Conservation (phyloP, 371 early-diverging fungal species). For the Mortierella polycephala region DNA sequence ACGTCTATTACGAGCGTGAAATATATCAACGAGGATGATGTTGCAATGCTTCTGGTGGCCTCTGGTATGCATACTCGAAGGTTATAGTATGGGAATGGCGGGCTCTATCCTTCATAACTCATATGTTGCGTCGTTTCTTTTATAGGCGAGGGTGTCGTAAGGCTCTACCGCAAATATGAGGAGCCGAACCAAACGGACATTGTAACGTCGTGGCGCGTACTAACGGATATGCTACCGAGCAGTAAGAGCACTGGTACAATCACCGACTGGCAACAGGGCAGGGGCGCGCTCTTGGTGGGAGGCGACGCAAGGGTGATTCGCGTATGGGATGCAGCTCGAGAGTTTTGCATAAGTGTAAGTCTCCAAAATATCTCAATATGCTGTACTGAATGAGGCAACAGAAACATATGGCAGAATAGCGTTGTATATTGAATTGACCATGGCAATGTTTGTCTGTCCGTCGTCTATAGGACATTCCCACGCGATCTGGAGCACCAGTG, state of each 20-base stretch:
- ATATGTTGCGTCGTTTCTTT: background rate
- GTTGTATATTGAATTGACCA: no score
- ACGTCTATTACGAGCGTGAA: constrained; percentile 79
- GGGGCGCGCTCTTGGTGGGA: constrained; percentile 75
- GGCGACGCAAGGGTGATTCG: constrained; percentile 80
- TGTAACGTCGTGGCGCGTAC: constrained; percentile 81
- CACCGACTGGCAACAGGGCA: constrained; percentile 83
- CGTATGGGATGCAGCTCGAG: constrained; percentile 89
- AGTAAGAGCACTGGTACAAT: constrained; percentile 72
- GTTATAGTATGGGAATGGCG: no score
- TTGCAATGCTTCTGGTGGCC: constrained; percentile 82
- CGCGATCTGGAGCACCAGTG: constrained; percentile 70
- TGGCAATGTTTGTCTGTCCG: background rate
- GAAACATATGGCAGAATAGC: no score
- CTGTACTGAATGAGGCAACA: no score
- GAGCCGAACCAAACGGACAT: constrained; percentile 69
- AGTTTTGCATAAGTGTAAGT: constrained; percentile 74
- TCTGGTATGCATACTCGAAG: constrained; percentile 62
- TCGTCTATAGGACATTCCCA: constrained; percentile 71
- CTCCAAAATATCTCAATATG: background rate
- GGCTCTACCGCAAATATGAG: constrained; percentile 81
- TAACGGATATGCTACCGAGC: constrained; percentile 75
- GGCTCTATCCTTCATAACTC: no score
- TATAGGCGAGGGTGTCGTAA: constrained; percentile 81
- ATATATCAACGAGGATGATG: constrained; percentile 92